Percentiles rank a stretch among this genome's conserved stretches.
These are phyloP conservation scores for Colletotrichum lini DNA, from an alignment of 2,329 filamentous ascomycete genomes.

Conservation along the genomic window DNA sequence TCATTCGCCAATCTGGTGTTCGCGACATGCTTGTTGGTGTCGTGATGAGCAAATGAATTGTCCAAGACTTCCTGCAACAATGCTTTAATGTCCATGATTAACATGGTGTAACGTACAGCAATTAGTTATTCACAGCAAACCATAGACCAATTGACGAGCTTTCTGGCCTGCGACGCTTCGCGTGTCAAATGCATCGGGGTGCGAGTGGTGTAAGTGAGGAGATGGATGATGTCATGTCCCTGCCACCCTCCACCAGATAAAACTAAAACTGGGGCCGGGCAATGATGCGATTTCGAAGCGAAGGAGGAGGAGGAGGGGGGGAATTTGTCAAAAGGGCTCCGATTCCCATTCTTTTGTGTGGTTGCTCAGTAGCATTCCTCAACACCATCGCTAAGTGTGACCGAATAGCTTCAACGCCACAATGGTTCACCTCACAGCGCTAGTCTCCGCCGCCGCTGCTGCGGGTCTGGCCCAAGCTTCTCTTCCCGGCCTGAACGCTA, in stretches of 20 bases:
- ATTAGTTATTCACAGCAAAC: neutral
- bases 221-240: slow-evolving; percentile 39
- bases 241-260: slow-evolving; percentile 8
- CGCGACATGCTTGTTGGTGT: neutral
- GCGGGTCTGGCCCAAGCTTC: slow-evolving; percentile 32
- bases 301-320: neutral
- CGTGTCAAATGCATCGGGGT: slow-evolving; percentile 8
- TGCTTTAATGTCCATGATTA: neutral
- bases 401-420: neutral
- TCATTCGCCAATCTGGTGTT: neutral
- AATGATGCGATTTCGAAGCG: slow-evolving; percentile 31
- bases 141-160: neutral
- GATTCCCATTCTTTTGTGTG: neutral
- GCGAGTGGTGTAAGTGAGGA: slow-evolving; percentile 36
- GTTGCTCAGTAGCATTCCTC: neutral
- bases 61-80: neutral
- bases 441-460: slow-evolving; percentile 2
- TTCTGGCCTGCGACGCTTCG: slow-evolving; percentile 21
- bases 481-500: slow-evolving; percentile 21
- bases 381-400: neutral
- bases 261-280: slow-evolving; percentile 9
- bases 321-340: slow-evolving; percentile 1
- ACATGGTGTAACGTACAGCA: neutral
- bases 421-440: slow-evolving; percentile 23
- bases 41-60: neutral